Conservation (phyloP, 2,329 filamentous ascomycete species). For the Sporothrix inflata region DNA sequence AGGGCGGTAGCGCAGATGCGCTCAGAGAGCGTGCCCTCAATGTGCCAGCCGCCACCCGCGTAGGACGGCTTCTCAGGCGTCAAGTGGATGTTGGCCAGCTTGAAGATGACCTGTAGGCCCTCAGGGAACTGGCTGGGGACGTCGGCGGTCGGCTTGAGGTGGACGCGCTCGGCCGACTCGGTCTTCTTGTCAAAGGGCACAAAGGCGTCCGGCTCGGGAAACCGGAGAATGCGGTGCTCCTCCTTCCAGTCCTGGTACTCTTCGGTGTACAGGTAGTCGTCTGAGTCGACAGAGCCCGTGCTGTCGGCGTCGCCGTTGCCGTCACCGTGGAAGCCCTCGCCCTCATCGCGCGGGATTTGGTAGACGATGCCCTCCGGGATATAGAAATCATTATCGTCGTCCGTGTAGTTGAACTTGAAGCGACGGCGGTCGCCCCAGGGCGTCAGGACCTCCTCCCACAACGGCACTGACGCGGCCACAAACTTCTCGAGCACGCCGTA, state of each 20-base stretch:
- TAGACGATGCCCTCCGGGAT: conserved; percentile 28
- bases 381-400: conserved; percentile 31
- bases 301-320: conserved; percentile 23
- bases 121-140: conserved; percentile 22
- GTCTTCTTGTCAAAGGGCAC: conserved; percentile 20
- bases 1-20: conserved; percentile 59
- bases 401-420: background rate
- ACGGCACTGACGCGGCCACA: conserved; percentile 44
- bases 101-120: conserved; percentile 64
- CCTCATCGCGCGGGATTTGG: conserved; percentile 11
- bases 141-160: conserved; percentile 20
- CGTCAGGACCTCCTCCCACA: conserved; percentile 44
- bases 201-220: conserved; percentile 28
- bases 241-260: conserved; percentile 29
- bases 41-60: conserved; percentile 37
- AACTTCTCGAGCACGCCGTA: conserved; percentile 45
- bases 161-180: background rate
- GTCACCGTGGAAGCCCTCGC: conserved; percentile 19
- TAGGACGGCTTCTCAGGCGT: conserved; percentile 56
- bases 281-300: conserved; percentile 6
- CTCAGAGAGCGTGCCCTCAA: conserved; percentile 56
- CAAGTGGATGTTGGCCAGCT: conserved; percentile 62
- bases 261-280: conserved; percentile 13
- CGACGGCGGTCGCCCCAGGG: conserved; percentile 26
- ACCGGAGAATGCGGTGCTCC: conserved; percentile 25